Conservation (phyloP, 2,329 filamentous ascomycete genomes). For the Emergomyces pasteurianus region DNA sequence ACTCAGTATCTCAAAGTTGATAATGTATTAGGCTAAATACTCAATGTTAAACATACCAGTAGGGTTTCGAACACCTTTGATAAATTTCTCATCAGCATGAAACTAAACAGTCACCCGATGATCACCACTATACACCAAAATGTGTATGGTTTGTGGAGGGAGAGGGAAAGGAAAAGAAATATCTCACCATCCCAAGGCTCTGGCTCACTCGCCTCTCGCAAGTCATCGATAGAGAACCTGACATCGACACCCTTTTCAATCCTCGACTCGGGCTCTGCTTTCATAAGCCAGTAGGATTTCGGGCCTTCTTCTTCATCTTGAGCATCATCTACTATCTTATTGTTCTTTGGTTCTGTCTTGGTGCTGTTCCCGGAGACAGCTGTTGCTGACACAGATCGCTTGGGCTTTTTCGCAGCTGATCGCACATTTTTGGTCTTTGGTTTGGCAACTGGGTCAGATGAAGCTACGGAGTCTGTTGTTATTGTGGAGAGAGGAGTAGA, state of each 20-base stretch:
- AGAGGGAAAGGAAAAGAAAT: conserved; percentile 18
- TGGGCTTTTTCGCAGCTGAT: neutral
- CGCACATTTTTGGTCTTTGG: neutral
- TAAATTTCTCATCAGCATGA: conserved; percentile 9
- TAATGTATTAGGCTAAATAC: neutral
- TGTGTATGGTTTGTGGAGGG: neutral
- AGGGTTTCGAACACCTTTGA: conserved; percentile 34
- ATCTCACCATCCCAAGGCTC: conserved; percentile 81
- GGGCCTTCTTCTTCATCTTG: conserved; percentile 4
- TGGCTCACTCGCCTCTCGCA: conserved; percentile 58
- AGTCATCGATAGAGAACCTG: conserved; percentile 86
- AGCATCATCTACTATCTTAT: neutral
- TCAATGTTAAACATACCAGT: conserved; percentile 21
- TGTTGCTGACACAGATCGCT: neutral
- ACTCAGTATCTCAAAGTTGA: neutral
- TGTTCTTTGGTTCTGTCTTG: neutral
- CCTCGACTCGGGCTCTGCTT: conserved; percentile 78
- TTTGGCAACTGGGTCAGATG: neutral
- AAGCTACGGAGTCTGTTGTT: neutral
- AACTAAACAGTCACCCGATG: conserved; percentile 2
- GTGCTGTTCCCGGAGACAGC: neutral
- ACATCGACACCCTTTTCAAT: conserved; percentile 80
- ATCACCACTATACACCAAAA: neutral
- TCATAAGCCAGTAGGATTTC: conserved; percentile 64
- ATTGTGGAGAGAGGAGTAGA: neutral